Evolutionary conservation across 129 eudicot genomes (phyloP).

Genomic region (Dittrichia graveolens): DNA sequence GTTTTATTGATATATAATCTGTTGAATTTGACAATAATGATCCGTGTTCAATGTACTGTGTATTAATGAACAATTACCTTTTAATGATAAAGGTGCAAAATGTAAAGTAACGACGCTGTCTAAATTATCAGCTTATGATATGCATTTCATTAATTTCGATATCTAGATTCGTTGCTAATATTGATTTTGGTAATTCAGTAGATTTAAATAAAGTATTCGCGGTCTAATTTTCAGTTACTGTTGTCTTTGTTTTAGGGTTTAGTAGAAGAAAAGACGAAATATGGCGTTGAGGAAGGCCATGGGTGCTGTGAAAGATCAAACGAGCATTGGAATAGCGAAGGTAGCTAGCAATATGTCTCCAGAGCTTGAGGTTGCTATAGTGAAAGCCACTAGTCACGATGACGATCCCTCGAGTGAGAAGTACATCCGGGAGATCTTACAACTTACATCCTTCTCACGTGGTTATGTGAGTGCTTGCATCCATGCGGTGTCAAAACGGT

Average conservation of each 20-base stretch:
- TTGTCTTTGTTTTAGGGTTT: constrained; percentile 2
- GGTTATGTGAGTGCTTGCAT: constrained; percentile 44
- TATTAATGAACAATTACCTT: neutral
- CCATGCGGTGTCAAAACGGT: constrained; percentile 47
- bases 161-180: neutral
- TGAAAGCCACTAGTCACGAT: constrained; percentile 40
- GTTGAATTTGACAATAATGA: neutral
- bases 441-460: constrained; percentile 40
- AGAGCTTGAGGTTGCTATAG: constrained; percentile 51
- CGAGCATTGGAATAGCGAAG: constrained; percentile 39
- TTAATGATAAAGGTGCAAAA: neutral
- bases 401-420: constrained; percentile 45
- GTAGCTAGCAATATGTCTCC: constrained; percentile 47
- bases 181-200: neutral
- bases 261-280: constrained; percentile 3
- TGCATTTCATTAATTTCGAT: neutral
- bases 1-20: neutral
- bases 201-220: neutral
- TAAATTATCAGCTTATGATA: neutral
- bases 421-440: constrained; percentile 32
- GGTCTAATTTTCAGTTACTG: neutral
- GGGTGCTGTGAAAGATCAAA: constrained; percentile 59
- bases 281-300: constrained; percentile 68
- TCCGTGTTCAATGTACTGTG: neutral
- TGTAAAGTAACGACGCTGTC: neutral